phyloP scores from a whole-genome alignment of 371 early-diverging fungal species.

The Mortierella sp. region DNA sequence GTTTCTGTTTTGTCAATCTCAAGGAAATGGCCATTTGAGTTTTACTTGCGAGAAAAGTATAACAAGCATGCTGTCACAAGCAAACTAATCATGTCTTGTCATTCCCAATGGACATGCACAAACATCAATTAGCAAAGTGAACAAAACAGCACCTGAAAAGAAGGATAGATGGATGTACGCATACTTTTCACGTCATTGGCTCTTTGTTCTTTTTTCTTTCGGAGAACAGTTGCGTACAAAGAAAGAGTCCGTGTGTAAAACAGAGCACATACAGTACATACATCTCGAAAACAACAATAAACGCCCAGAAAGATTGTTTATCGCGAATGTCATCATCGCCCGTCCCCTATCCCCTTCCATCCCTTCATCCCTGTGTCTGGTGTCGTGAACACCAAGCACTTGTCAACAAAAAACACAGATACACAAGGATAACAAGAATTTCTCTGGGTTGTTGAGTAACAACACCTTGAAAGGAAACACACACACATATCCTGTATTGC shows the following conservation, averaged over 20 bases:
- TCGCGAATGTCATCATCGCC: background rate
- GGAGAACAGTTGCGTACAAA: background rate
- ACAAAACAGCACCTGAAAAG: background rate
- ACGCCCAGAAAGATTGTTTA: background rate
- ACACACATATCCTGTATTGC: background rate
- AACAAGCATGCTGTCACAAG: background rate
- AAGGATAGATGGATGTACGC: background rate
- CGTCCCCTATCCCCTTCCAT: background rate
- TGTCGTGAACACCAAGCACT: background rate
- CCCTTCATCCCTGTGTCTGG: background rate
- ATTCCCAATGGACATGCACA: background rate
- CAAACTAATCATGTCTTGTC: background rate
- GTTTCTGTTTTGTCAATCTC: background rate
- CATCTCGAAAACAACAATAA: background rate
- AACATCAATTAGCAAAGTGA: too few relatives aligned
- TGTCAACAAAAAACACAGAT: background rate
- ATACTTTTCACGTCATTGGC: background rate
- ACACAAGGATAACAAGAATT: too few relatives aligned
- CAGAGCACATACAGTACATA: background rate
- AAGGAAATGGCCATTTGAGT: background rate
- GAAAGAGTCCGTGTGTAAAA: constrained; percentile 9
- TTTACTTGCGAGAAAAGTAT: background rate
- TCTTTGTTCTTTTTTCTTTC: background rate
- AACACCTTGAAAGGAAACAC: background rate
- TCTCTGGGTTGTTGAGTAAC: too few relatives aligned